These are phyloP conservation scores for Pilaira anomala DNA, from an alignment of 192 early-diverging fungal genomes.

Conservation along the genomic window DNA sequence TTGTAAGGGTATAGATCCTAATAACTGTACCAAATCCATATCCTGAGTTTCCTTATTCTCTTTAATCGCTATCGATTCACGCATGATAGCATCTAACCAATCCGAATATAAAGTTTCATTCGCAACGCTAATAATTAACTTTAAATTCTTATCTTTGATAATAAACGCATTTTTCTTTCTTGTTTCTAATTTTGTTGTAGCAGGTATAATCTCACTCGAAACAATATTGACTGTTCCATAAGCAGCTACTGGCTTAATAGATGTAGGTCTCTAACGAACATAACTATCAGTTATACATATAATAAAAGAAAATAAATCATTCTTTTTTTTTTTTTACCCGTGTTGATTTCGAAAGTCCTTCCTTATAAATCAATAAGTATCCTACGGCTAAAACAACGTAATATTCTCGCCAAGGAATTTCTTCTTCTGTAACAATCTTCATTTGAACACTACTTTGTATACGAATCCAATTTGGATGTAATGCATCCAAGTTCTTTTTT, in stretches of 20 bases:
- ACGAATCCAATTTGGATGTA: slow-evolving; percentile 37
- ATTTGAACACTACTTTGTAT: slow-evolving; percentile 43
- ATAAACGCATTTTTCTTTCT: slow-evolving; percentile 32
- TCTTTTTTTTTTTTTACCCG: background rate
- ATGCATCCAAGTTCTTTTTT: slow-evolving; percentile 39
- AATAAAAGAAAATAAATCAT: no score
- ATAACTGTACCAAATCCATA: background rate
- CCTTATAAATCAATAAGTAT: slow-evolving; percentile 30
- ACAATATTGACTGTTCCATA: slow-evolving; percentile 33
- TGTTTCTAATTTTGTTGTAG: slow-evolving; percentile 33
- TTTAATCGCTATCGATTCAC: slow-evolving; percentile 34
- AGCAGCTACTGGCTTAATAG: slow-evolving; percentile 24
- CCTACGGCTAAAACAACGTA: slow-evolving; percentile 45
- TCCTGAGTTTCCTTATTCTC: slow-evolving; percentile 13
- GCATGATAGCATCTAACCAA: slow-evolving; percentile 40
- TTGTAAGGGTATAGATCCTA: slow-evolving; percentile 11
- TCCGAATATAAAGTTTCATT: slow-evolving; percentile 29
- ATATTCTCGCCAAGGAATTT: slow-evolving; percentile 35
- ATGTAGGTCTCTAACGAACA: slow-evolving; percentile 6
- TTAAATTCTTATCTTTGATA: slow-evolving; percentile 22
- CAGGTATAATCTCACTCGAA: slow-evolving; percentile 30
- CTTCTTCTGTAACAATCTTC: slow-evolving; percentile 33
- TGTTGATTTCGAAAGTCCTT: slow-evolving; percentile 21
- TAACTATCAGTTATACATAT: background rate
- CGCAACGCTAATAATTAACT: slow-evolving; percentile 27